These are phyloP conservation scores for Boletus subparvulus DNA, from an alignment of 768 basidiomycete genomes.

Conservation along the genomic window DNA sequence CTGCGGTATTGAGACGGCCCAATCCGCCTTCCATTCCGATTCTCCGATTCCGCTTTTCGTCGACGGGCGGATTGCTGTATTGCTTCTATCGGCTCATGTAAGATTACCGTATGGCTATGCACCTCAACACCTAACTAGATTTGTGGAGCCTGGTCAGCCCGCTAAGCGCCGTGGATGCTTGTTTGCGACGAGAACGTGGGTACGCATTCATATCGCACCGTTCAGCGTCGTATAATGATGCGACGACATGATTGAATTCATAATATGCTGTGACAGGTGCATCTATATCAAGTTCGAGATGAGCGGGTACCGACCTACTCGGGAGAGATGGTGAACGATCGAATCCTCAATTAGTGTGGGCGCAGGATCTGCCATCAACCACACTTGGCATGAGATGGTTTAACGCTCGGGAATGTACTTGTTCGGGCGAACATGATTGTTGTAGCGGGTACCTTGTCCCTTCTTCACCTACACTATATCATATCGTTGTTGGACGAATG, in stretches of 20 bases:
- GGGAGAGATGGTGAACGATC: not conserved
- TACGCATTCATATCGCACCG: not conserved
- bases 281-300: not conserved
- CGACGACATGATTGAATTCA: not conserved
- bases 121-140: not conserved
- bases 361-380: not conserved
- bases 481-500: not conserved
- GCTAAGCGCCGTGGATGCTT: not conserved
- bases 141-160: not conserved
- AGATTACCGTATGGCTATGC: not conserved
- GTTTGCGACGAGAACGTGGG: slow-evolving; percentile 4
- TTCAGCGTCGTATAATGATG: not conserved
- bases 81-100: not conserved
- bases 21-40: slow-evolving; percentile 1
- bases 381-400: not conserved
- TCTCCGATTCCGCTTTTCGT: slow-evolving; percentile 10
- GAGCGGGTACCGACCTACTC: not conserved
- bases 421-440: not conserved
- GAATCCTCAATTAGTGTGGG: not conserved
- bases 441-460: not conserved
- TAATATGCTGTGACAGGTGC: not conserved
- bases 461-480: not conserved
- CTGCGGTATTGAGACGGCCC: slow-evolving; percentile 10
- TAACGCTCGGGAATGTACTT: not conserved
- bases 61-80: slow-evolving; percentile 3